Conservation (phyloP, 805 yeast genomes). For the Sugiyamaella mastotermitis region DNA sequence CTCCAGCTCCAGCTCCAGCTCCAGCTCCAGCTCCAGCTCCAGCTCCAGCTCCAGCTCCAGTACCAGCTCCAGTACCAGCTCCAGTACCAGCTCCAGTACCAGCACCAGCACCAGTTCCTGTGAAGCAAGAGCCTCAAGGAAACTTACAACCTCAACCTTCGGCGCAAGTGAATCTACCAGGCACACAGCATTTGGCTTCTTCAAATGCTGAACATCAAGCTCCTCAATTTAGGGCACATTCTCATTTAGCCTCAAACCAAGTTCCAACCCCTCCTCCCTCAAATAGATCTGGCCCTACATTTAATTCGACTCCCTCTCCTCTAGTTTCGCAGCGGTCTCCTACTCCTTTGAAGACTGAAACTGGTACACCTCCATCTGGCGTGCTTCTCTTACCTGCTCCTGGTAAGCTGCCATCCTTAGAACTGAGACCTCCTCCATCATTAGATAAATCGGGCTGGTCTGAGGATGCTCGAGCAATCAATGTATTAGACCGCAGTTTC, state of each 20-base stretch:
- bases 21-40: slow-evolving; percentile 4
- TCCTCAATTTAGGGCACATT: neutral
- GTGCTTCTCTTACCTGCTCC: slow-evolving; percentile 3
- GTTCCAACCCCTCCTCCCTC: slow-evolving; percentile 7
- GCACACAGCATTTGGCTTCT: too few relatives aligned
- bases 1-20: slow-evolving; percentile 7
- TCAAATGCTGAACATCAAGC: too few relatives aligned
- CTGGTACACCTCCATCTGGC: slow-evolving; percentile 8
- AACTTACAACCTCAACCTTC: too few relatives aligned
- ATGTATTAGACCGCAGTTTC: slow-evolving; percentile 26
- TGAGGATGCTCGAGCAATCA: slow-evolving; percentile 29
- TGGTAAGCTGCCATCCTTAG: neutral
- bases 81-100: slow-evolving; percentile 10
- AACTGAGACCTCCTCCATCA: slow-evolving; percentile 4
- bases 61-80: slow-evolving; percentile 6
- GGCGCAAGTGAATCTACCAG: too few relatives aligned
- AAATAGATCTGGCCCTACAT: neutral
- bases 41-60: slow-evolving; percentile 3
- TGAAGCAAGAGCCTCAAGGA: slow-evolving; percentile 1
- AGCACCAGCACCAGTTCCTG: slow-evolving; percentile 2
- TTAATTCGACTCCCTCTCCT: slow-evolving; percentile 4
- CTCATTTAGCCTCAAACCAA: slow-evolving; percentile 2
- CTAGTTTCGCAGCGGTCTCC: slow-evolving; percentile 6
- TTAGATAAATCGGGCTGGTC: slow-evolving; percentile 24
- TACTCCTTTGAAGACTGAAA: slow-evolving; percentile 7